Evolutionary conservation across 1,284 basidiomycete species (phyloP).

Genomic region (Moesziomyces sp.): DNA sequence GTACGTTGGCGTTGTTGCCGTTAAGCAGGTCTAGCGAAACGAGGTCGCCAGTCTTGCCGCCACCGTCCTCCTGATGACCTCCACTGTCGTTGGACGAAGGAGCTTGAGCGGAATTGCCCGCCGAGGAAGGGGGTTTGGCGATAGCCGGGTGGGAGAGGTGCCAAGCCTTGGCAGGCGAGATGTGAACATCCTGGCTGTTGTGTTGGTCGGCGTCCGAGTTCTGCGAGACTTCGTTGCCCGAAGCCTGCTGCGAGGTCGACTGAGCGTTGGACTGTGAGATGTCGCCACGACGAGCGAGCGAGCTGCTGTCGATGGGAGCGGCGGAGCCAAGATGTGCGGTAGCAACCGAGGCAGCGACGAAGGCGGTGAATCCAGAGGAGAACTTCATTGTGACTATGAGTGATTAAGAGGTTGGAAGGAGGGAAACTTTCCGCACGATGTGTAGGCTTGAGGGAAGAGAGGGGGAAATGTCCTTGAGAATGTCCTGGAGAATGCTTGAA

Average conservation of each 20-base stretch:
- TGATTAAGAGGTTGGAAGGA: slow-evolving; percentile 6
- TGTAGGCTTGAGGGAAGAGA: neutral
- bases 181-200: slow-evolving; percentile 29
- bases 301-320: slow-evolving; percentile 16
- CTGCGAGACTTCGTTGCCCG: slow-evolving; percentile 16
- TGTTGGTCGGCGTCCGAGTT: slow-evolving; percentile 16
- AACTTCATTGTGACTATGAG: slow-evolving; percentile 28
- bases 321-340: slow-evolving; percentile 25
- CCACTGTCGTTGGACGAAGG: neutral
- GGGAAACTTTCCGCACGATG: neutral
- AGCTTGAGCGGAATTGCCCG: slow-evolving; percentile 1
- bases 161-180: slow-evolving; percentile 11
- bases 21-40: neutral
- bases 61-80: neutral
- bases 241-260: slow-evolving; percentile 21
- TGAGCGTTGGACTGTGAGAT: slow-evolving; percentile 29
- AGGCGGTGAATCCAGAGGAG: slow-evolving; percentile 30
- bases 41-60: neutral
- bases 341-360: slow-evolving; percentile 32
- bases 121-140: slow-evolving; percentile 5
- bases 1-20: neutral
- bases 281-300: neutral
- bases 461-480: neutral
- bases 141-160: slow-evolving; percentile 20
- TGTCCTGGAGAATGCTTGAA: slow-evolving; percentile 23